Percentiles rank a stretch among this genome's conserved stretches.
phyloP scores from a whole-genome alignment of 176 grass and related monocot species.

The Secale cereale region DNA sequence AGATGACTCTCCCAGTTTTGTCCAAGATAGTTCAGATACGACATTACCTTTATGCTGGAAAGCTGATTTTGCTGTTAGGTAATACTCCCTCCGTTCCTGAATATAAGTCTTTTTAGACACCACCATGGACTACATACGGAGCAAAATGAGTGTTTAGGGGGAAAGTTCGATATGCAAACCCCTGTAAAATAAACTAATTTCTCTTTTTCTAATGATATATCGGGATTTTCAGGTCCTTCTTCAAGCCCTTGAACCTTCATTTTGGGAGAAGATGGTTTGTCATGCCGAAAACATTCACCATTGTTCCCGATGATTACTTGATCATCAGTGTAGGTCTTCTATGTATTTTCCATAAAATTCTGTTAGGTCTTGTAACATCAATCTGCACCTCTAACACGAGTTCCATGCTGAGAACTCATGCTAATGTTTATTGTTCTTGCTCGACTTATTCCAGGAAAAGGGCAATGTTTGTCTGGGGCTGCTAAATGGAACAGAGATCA shows the following conservation, averaged over 20 bases:
- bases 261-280: conserved; percentile 84
- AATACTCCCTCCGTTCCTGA: not conserved
- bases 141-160: too few relatives aligned
- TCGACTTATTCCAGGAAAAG: conserved; percentile 58
- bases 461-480: conserved; percentile 90
- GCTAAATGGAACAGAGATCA: conserved; percentile 81
- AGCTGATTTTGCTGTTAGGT: conserved; percentile 76
- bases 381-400: not conserved
- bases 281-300: conserved; percentile 72
- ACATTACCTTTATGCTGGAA: conserved; percentile 91
- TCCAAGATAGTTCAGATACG: conserved; percentile 79
- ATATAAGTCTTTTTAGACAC: too few relatives aligned
- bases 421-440: conserved; percentile 5
- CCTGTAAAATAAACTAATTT: conserved; percentile 3
- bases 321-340: conserved; percentile 66
- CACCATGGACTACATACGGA: too few relatives aligned
- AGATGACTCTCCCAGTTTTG: conserved; percentile 37
- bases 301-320: conserved; percentile 92
- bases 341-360: not conserved
- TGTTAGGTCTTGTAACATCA: not conserved
- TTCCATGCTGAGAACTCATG: conserved; percentile 4
- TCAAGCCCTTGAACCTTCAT: conserved; percentile 83
- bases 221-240: conserved; percentile 56
- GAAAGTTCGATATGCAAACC: not conserved
- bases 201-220: conserved; percentile 26